Evolutionary conservation across 306 rosid species (phyloP).

Genomic region (Sicyos baderoa): DNA sequence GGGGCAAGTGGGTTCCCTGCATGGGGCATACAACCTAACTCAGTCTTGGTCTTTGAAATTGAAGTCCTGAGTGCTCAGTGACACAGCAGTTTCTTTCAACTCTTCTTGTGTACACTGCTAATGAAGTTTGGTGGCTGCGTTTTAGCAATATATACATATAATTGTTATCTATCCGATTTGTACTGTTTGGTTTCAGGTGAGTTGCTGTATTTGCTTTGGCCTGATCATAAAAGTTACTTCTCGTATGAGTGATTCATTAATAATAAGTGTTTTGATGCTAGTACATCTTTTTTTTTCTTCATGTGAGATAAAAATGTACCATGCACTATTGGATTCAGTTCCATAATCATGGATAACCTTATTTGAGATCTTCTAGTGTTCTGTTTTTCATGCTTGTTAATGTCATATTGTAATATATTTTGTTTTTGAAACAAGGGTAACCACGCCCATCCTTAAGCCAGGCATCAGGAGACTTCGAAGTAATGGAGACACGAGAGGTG

Average conservation of each 20-base stretch:
- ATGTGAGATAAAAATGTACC: too few relatives aligned
- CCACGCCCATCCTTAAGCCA: too few relatives aligned
- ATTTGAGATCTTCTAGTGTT: too few relatives aligned
- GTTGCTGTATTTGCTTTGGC: not conserved
- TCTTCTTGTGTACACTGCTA: not conserved
- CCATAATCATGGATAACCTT: too few relatives aligned
- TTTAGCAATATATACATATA: not conserved
- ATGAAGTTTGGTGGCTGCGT: not conserved
- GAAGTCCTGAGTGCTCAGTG: constrained; percentile 58
- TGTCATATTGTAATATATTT: too few relatives aligned
- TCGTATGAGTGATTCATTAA: not conserved
- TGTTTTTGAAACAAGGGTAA: too few relatives aligned
- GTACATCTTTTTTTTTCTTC: too few relatives aligned
- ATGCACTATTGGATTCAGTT: too few relatives aligned
- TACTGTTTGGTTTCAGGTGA: not conserved
- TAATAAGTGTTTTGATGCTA: not conserved
- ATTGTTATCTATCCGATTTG: not conserved
- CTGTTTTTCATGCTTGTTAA: too few relatives aligned
- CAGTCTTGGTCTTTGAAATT: constrained; percentile 71
- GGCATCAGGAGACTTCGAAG: too few relatives aligned
- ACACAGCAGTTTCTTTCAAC: not conserved
- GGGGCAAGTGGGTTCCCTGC: constrained; percentile 76
- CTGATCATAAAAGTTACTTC: not conserved
- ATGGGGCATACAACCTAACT: constrained; percentile 87
- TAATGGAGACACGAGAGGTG: too few relatives aligned